A percentile compares a stretch with the other conserved stretches of the same genome.
Conservation (phyloP, 164 flowering plant species). For the Warburgia ugandensis region DNA sequence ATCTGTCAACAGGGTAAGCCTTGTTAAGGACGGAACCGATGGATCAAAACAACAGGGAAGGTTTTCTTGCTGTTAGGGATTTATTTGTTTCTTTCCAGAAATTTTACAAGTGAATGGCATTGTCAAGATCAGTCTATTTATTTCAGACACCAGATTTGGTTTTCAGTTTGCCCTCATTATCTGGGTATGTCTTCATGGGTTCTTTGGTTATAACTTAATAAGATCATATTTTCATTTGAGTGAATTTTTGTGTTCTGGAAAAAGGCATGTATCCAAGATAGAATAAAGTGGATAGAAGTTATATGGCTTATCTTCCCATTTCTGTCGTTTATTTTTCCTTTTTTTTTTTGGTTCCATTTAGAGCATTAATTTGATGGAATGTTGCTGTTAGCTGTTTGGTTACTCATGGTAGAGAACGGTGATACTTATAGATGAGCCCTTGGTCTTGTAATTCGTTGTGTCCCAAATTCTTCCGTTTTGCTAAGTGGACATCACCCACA, state of each 20-base stretch:
- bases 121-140: conserved; percentile 7
- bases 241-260: conserved; percentile 6
- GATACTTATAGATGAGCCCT: no score
- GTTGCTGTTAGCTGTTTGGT: no score
- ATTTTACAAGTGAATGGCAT: not conserved
- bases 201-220: conserved; percentile 7
- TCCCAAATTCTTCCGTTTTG: no score
- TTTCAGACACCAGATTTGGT: conserved; percentile 4
- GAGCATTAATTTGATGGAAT: no score
- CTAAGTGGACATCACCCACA: no score
- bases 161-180: conserved; percentile 6
- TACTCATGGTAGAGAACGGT: no score
- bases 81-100: conserved; percentile 2
- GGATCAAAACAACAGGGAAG: conserved; percentile 23
- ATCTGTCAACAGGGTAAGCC: conserved; percentile 36
- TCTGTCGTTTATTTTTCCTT: not conserved
- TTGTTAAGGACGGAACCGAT: conserved; percentile 24
- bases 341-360: no score
- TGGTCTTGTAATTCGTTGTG: no score
- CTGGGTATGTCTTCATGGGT: not conserved
- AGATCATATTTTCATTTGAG: conserved; percentile 1
- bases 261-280: conserved; percentile 4
- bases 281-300: conserved; percentile 3
- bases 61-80: conserved; percentile 34
- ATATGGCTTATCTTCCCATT: conserved; percentile 2